Evolutionary conservation across 768 basidiomycete species (phyloP).

Genomic region (Heimioporus sp.): DNA sequence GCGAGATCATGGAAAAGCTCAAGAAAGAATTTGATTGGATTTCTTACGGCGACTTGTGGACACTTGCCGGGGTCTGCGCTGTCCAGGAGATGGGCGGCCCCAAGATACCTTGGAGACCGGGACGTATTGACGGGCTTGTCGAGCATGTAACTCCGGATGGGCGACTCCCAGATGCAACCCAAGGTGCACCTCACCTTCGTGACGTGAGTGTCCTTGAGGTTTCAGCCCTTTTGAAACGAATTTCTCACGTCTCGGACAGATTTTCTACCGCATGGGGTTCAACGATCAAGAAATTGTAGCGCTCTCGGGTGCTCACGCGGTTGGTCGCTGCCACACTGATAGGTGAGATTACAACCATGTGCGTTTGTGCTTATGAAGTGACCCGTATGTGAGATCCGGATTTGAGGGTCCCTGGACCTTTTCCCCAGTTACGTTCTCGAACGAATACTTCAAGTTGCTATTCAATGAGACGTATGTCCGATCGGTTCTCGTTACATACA

Average conservation of each 20-base stretch:
- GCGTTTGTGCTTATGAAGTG: background rate
- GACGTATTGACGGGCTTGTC: conserved; percentile 84
- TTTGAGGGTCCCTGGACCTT: conserved; percentile 95
- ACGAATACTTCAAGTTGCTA: conserved; percentile 84
- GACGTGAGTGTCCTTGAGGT: conserved; percentile 42
- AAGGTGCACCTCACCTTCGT: conserved; percentile 84
- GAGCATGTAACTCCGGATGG: conserved; percentile 80
- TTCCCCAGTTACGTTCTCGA: conserved; percentile 84
- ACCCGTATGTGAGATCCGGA: conserved; percentile 48
- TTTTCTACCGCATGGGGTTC: conserved; percentile 84
- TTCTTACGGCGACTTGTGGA: conserved; percentile 96
- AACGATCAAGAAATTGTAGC: conserved; percentile 98
- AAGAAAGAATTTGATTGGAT: conserved; percentile 93
- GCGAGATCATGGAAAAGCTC: conserved; percentile 79
- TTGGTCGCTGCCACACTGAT: conserved; percentile 90
- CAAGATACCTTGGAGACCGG: conserved; percentile 90
- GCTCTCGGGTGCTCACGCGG: conserved; percentile 90
- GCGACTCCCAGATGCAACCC: conserved; percentile 83
- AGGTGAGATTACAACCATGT: conserved; percentile 40
- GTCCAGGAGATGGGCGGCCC: conserved; percentile 94
- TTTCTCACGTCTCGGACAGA: conserved; percentile 27
- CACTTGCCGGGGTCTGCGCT: conserved; percentile 89
- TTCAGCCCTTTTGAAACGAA: background rate
- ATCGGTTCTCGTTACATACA: background rate
- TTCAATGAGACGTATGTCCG: conserved; percentile 72